A percentile compares a stretch with the other conserved stretches of the same genome.
Conservation (phyloP, 495 filamentous ascomycete species). For the Xylona heveae region DNA sequence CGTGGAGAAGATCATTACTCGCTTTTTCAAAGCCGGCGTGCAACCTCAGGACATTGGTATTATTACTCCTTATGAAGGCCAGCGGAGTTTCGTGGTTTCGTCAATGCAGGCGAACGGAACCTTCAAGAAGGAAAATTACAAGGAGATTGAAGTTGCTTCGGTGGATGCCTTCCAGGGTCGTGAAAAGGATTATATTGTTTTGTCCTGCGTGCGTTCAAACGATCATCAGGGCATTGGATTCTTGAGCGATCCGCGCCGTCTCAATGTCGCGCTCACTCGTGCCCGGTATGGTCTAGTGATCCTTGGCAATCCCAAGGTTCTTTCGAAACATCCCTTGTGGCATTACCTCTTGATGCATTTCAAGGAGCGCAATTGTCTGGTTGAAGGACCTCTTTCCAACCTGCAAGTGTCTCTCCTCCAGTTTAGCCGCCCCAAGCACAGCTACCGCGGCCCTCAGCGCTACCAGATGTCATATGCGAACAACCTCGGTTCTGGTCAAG, state of each 20-base stretch:
- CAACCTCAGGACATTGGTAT: conserved; percentile 83
- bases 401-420: conserved; percentile 87
- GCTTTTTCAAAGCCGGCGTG: conserved; percentile 99
- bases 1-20: conserved; percentile 93
- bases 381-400: conserved; percentile 92
- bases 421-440: conserved; percentile 82
- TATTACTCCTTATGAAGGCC: conserved; percentile 96
- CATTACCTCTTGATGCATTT: conserved; percentile 92
- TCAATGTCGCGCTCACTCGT: conserved; percentile 96
- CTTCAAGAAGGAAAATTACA: conserved; percentile 97
- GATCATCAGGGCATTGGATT: conserved; percentile 99
- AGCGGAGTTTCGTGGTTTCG: conserved; percentile 94
- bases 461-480: conserved; percentile 76
- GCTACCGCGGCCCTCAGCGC: conserved; percentile 75
- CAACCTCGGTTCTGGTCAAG: no score
- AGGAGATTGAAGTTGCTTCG: conserved; percentile 95
- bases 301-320: conserved; percentile 91
- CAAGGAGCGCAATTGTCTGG: conserved; percentile 90
- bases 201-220: conserved; percentile 96
- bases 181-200: conserved; percentile 97
- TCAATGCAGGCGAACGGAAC: conserved; percentile 96
- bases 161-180: conserved; percentile 98
- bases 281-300: conserved; percentile 94
- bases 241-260: conserved; percentile 89
- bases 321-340: conserved; percentile 96